Conservation (phyloP, 495 filamentous ascomycete species). For the Eremomyces bilateralis region DNA sequence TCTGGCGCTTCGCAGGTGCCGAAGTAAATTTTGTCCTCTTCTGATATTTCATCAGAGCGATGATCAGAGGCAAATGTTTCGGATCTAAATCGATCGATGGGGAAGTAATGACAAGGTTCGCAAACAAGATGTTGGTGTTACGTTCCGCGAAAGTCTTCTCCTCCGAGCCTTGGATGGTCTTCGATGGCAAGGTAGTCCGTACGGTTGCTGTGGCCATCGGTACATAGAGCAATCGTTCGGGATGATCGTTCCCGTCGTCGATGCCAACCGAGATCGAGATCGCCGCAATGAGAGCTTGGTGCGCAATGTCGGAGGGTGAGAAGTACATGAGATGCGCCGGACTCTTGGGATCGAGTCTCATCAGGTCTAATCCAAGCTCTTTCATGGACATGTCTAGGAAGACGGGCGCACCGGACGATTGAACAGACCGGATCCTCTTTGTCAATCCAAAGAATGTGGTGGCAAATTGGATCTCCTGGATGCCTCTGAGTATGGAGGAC, state of each 20-base stretch:
- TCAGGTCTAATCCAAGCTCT: slow-evolving; percentile 80
- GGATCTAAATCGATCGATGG: slow-evolving; percentile 92
- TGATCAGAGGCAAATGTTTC: slow-evolving; percentile 64
- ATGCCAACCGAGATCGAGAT: slow-evolving; percentile 81
- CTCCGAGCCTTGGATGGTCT: slow-evolving; percentile 63
- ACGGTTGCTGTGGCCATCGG: slow-evolving; percentile 96
- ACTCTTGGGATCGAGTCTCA: slow-evolving; percentile 80
- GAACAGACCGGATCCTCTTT: slow-evolving; percentile 44
- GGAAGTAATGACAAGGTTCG: slow-evolving; percentile 87
- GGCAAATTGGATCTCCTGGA: slow-evolving; percentile 91
- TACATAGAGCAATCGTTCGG: slow-evolving; percentile 75
- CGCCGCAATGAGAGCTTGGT: slow-evolving; percentile 82
- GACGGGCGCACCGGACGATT: slow-evolving; percentile 42
- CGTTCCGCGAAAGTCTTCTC: slow-evolving; percentile 59
- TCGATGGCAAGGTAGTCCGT: slow-evolving; percentile 84
- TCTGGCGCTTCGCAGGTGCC: background rate
- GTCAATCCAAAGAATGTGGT: slow-evolving; percentile 80
- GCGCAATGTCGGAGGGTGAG: slow-evolving; percentile 72
- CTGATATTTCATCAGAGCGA: slow-evolving; percentile 40
- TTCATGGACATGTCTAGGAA: slow-evolving; percentile 82
- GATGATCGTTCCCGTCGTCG: slow-evolving; percentile 65
- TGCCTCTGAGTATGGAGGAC: slow-evolving; percentile 70
- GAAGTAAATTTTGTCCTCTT: no score
- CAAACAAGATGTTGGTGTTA: slow-evolving; percentile 90
- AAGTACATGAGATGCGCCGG: slow-evolving; percentile 99